phyloP scores from a whole-genome alignment of 2,329 filamentous ascomycete genomes.

The Exophiala calicioides region DNA sequence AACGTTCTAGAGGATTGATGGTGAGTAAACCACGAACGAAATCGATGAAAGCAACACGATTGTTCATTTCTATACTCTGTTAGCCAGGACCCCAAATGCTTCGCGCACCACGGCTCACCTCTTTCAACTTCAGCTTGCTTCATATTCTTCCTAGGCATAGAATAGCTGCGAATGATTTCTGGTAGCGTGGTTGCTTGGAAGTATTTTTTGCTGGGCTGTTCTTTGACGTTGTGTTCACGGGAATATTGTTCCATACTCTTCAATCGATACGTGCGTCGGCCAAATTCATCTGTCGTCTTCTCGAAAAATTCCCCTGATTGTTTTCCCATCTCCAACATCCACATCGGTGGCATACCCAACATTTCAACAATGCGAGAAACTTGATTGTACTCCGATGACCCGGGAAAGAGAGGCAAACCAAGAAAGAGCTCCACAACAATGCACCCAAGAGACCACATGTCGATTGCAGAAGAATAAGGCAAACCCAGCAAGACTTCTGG shows the following conservation, averaged over 20 bases:
- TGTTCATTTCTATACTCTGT: slow-evolving; percentile 81
- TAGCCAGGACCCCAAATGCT: slow-evolving; percentile 15
- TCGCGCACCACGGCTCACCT: slow-evolving; percentile 60
- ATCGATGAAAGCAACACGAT: slow-evolving; percentile 94
- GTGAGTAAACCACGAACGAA: slow-evolving; percentile 91
- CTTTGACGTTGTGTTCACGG: slow-evolving; percentile 90
- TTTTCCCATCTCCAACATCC: slow-evolving; percentile 99
- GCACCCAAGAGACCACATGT: slow-evolving; percentile 99
- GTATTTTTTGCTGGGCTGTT: slow-evolving; percentile 99
- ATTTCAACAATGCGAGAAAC: slow-evolving; percentile 97
- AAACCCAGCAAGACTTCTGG: slow-evolving; percentile 93
- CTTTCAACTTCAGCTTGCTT: slow-evolving; percentile 93
- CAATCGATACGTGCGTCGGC: slow-evolving; percentile 82
- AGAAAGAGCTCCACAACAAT: slow-evolving; percentile 98
- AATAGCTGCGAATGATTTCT: slow-evolving; percentile 96
- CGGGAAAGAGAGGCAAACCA: slow-evolving; percentile 89
- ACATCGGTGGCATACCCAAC: slow-evolving; percentile 92
- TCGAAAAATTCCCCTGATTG: slow-evolving; percentile 97
- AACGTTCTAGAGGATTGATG: slow-evolving; percentile 93
- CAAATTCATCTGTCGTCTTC: slow-evolving; percentile 87
- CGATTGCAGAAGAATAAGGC: slow-evolving; percentile 96
- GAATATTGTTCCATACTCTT: slow-evolving; percentile 99
- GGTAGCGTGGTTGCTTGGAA: slow-evolving; percentile 92
- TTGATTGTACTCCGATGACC: slow-evolving; percentile 98
- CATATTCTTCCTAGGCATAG: slow-evolving; percentile 99